Conservation (phyloP, 2,329 filamentous ascomycete species). For the Alternaria atra region DNA sequence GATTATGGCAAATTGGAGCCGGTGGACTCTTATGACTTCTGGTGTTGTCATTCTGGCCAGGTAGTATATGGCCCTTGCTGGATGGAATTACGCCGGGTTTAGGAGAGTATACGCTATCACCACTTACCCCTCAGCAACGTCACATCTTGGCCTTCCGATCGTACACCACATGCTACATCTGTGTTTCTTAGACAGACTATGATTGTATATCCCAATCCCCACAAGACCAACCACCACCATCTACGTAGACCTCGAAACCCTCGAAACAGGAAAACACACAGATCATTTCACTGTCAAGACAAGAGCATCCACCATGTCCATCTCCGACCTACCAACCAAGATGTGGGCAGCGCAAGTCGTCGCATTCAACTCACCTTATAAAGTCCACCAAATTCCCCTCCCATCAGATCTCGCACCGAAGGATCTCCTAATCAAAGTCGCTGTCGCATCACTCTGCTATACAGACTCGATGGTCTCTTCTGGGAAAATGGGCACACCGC, state of each 20-base stretch:
- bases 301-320: constrained; percentile 8
- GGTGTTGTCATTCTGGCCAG: background rate
- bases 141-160: background rate
- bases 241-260: background rate
- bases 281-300: background rate
- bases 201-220: background rate
- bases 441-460: constrained; percentile 69
- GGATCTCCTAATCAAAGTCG: constrained; percentile 69
- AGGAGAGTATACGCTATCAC: background rate
- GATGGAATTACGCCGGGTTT: background rate
- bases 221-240: background rate
- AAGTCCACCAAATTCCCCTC: constrained; percentile 60
- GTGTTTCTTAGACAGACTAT: background rate
- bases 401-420: constrained; percentile 58
- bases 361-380: constrained; percentile 65
- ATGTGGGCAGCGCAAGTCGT: constrained; percentile 61
- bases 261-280: background rate
- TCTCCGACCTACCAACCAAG: constrained; percentile 50
- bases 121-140: constrained; percentile 1
- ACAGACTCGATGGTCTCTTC: constrained; percentile 66
- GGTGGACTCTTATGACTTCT: background rate
- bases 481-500: constrained; percentile 58
- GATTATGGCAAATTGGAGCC: background rate
- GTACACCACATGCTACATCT: background rate
- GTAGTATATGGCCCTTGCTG: background rate